A percentile compares a stretch with the other conserved stretches of the same genome.
Conservation (phyloP, 441 rosid species). For the Theobroma grandiflorum region DNA sequence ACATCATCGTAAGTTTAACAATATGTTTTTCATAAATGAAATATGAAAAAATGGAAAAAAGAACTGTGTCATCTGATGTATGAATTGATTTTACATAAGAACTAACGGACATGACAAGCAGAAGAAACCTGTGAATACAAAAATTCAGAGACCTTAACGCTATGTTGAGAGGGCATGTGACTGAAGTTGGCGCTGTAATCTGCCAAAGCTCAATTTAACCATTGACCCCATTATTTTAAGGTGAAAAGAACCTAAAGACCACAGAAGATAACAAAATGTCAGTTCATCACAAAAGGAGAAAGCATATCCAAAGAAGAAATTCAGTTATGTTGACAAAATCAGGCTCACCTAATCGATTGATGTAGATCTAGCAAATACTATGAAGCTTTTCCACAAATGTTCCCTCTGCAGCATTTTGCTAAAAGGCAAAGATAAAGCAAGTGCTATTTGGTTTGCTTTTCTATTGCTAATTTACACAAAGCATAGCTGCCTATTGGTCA, state of each 20-base stretch:
- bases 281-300: background rate
- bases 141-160: background rate
- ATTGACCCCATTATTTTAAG: background rate
- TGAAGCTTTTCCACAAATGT: background rate
- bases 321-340: background rate
- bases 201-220: background rate
- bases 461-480: background rate
- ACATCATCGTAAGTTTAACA: no score
- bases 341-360: background rate
- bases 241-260: background rate
- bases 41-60: background rate
- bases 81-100: background rate
- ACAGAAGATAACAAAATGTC: conserved; percentile 1
- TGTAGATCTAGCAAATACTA: conserved; percentile 7
- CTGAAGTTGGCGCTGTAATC: background rate
- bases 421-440: background rate
- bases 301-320: background rate
- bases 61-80: background rate
- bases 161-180: conserved; percentile 5
- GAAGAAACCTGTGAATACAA: background rate
- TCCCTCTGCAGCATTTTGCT: background rate
- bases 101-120: background rate
- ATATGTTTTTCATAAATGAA: background rate
- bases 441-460: background rate
- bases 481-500: background rate